These are phyloP conservation scores for Brassica napus DNA, from an alignment of 345 rosid genomes.

Conservation along the genomic window Da-Ae NC_063451.1:44362001-44362500, in stretches of 20 bases:
- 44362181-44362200: constrained; percentile 73
- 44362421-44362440: constrained; percentile 87
- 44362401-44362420: constrained; percentile 90
- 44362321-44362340: constrained; percentile 57
- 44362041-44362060: constrained; percentile 79
- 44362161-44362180: constrained; percentile 98
- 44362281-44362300: constrained; percentile 53
- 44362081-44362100: constrained; percentile 97
- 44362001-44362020: background rate
- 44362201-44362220: constrained; percentile 20
- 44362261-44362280: constrained; percentile 17
- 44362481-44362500: background rate
- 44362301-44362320: constrained; percentile 48
- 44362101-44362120: constrained; percentile 96
- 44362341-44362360: constrained; percentile 56
- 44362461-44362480: constrained; percentile 43
- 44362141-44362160: constrained; percentile 94
- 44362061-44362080: constrained; percentile 70
- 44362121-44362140: constrained; percentile 90
- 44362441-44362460: constrained; percentile 95
- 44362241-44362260: constrained; percentile 8
- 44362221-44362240: constrained; percentile 19
- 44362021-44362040: background rate
- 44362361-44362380: constrained; percentile 66
- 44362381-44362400: constrained; percentile 93